phyloP scores from a whole-genome alignment of 805 yeast genomes.

The Yarrowia sp. region DNA sequence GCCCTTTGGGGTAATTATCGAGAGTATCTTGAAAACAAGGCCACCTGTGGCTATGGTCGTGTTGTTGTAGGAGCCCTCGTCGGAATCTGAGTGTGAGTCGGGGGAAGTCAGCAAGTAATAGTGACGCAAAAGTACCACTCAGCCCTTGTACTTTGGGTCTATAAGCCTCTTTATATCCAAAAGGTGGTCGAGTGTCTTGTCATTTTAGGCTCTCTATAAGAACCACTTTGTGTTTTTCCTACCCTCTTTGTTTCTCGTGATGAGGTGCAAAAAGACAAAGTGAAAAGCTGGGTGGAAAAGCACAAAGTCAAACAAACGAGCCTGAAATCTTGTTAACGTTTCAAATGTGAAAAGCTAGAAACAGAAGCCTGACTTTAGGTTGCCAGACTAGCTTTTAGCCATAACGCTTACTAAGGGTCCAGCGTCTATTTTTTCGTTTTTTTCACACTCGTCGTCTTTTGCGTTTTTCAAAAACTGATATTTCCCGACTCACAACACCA shows the following conservation, averaged over 20 bases:
- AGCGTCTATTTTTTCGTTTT: background rate
- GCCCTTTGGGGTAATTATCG: slow-evolving; percentile 22
- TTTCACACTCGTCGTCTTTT: background rate
- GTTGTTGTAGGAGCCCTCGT: background rate
- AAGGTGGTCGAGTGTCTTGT: slow-evolving; percentile 23
- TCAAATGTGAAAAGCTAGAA: slow-evolving; percentile 18
- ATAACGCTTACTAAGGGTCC: slow-evolving; percentile 15
- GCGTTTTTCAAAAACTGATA: background rate
- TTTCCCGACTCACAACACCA: background rate
- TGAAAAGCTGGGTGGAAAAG: background rate
- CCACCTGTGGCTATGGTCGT: background rate
- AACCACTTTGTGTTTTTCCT: slow-evolving; percentile 8
- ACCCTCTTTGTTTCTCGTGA: slow-evolving; percentile 2
- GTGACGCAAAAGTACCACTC: slow-evolving; percentile 19
- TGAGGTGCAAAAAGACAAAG: slow-evolving; percentile 17
- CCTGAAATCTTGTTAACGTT: background rate
- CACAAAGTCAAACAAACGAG: background rate
- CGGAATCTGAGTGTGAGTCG: background rate
- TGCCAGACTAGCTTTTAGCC: background rate
- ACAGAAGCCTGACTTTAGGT: background rate
- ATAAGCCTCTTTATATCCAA: slow-evolving; percentile 21
- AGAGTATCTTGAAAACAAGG: slow-evolving; percentile 5
- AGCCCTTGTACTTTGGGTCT: slow-evolving; percentile 1
- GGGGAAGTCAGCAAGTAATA: background rate
- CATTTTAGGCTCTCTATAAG: slow-evolving; percentile 6